A percentile compares a stretch with the other conserved stretches of the same genome.
These are phyloP conservation scores for Chaetomium strumarium DNA, from an alignment of 2,329 filamentous ascomycete genomes.

Conservation along the genomic window DNA sequence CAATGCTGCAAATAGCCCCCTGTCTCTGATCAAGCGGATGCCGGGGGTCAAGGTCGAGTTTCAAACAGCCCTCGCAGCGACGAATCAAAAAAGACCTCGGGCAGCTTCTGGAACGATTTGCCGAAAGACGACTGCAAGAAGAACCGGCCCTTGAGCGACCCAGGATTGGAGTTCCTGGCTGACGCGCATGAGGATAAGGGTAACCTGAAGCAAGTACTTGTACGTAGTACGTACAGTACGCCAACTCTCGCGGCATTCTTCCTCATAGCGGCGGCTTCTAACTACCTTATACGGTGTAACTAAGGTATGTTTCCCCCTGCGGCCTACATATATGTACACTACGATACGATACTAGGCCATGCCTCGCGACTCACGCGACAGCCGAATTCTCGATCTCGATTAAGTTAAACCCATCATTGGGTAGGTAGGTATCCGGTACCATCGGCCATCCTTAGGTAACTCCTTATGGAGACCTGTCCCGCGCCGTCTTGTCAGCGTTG, in stretches of 20 bases:
- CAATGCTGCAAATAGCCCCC: slow-evolving; percentile 24
- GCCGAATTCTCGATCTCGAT: too few relatives aligned
- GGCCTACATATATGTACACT: not conserved
- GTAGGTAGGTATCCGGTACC: too few relatives aligned
- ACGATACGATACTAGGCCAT: too few relatives aligned
- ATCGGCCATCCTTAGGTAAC: too few relatives aligned
- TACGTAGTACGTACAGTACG: too few relatives aligned
- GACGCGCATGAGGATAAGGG: slow-evolving; percentile 20
- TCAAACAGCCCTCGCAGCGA: slow-evolving; percentile 11
- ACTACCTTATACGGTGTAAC: not conserved
- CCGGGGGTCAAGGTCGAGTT: slow-evolving; percentile 21
- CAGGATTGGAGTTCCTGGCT: slow-evolving; percentile 2
- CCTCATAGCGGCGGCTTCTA: slow-evolving; percentile 6
- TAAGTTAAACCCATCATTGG: too few relatives aligned
- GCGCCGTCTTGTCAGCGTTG: too few relatives aligned
- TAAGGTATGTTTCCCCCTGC: slow-evolving; percentile 19
- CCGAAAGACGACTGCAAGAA: slow-evolving; percentile 14
- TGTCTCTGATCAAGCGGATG: slow-evolving; percentile 23
- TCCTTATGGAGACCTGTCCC: too few relatives aligned
- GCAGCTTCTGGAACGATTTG: slow-evolving; percentile 25
- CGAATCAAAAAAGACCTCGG: slow-evolving; percentile 20
- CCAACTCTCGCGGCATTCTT: too few relatives aligned
- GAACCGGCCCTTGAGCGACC: slow-evolving; percentile 13
- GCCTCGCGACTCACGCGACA: too few relatives aligned
- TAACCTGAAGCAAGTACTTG: slow-evolving; percentile 16